These are phyloP conservation scores for Piper betle DNA, from an alignment of 164 flowering plant species.

Conservation along the genomic window DNA sequence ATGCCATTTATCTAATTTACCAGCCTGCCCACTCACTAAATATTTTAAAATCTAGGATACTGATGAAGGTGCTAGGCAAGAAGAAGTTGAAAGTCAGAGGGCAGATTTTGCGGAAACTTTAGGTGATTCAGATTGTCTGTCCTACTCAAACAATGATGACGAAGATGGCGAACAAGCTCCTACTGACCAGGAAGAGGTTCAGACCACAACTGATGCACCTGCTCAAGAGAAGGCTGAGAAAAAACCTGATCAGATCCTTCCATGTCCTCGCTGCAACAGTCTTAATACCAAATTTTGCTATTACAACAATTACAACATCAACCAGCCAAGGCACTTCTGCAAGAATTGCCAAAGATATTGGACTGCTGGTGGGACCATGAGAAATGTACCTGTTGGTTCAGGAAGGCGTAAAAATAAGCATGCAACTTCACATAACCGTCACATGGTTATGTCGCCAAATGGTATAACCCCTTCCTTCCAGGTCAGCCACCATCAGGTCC, in stretches of 20 bases:
- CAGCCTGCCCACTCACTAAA: too few relatives aligned
- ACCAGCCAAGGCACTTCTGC: constrained; percentile 17
- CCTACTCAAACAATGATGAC: constrained; percentile 4
- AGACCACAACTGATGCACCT: constrained; percentile 10
- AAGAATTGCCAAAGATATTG: constrained; percentile 17
- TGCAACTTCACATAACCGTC: constrained; percentile 8
- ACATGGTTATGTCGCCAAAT: constrained; percentile 13
- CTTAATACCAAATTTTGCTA: constrained; percentile 14
- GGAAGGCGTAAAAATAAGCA: constrained; percentile 15
- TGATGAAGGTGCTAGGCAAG: neutral
- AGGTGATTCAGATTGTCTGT: constrained; percentile 4
- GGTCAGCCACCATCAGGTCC: constrained; percentile 15
- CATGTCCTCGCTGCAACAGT: constrained; percentile 16
- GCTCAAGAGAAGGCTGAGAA: constrained; percentile 9
- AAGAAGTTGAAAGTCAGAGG: neutral
- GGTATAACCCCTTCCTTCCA: constrained; percentile 12
- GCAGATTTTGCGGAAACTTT: neutral
- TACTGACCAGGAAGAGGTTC: constrained; percentile 16
- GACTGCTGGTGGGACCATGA: constrained; percentile 17
- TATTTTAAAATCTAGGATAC: constrained; percentile 6
- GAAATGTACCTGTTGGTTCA: constrained; percentile 16
- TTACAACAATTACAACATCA: constrained; percentile 15
- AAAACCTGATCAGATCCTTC: constrained; percentile 12
- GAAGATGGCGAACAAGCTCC: constrained; percentile 10
- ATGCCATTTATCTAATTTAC: too few relatives aligned